A percentile compares a stretch with the other conserved stretches of the same genome.
These are phyloP conservation scores for Fusarium concolor DNA, from an alignment of 2,329 filamentous ascomycete species.

Conservation along the genomic window DNA sequence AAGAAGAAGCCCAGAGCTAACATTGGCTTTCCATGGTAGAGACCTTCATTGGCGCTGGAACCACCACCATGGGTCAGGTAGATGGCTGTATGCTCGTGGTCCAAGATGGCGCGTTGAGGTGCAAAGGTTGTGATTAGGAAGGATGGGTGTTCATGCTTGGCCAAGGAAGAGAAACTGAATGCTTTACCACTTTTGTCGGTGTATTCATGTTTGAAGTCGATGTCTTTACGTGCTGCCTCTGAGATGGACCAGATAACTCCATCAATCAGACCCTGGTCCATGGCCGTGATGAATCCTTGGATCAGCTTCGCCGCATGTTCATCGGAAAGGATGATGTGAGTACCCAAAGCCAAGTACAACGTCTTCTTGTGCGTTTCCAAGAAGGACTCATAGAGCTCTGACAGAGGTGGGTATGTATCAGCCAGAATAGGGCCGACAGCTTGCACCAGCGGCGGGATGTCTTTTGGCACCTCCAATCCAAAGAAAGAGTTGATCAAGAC, in stretches of 20 bases:
- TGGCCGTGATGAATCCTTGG: conserved; percentile 39
- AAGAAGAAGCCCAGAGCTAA: conserved; percentile 53
- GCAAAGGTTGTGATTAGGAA: conserved; percentile 46
- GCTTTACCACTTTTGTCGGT: not conserved
- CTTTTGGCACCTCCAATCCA: conserved; percentile 55
- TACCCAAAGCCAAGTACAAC: conserved; percentile 55
- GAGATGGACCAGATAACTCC: conserved; percentile 53
- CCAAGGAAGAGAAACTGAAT: conserved; percentile 46
- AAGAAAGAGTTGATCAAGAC: conserved; percentile 57
- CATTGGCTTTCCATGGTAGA: conserved; percentile 53
- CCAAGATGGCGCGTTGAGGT: conserved; percentile 55
- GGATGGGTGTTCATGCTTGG: not conserved
- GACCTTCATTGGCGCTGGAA: conserved; percentile 54
- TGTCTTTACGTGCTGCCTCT: conserved; percentile 33
- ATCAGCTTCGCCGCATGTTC: conserved; percentile 47
- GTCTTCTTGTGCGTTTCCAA: conserved; percentile 43
- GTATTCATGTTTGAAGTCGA: conserved; percentile 9
- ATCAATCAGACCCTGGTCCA: conserved; percentile 46
- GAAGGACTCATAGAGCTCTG: conserved; percentile 44
- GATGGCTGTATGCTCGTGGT: conserved; percentile 48
- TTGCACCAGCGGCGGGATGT: conserved; percentile 54
- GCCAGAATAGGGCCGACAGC: conserved; percentile 54
- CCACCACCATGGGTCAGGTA: conserved; percentile 56
- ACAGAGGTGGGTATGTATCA: conserved; percentile 48
- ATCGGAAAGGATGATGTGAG: conserved; percentile 50